Base-by-base conservation (phyloP, 768 basidiomycete genomes). In the Boletus vinaceobasis region DNA sequence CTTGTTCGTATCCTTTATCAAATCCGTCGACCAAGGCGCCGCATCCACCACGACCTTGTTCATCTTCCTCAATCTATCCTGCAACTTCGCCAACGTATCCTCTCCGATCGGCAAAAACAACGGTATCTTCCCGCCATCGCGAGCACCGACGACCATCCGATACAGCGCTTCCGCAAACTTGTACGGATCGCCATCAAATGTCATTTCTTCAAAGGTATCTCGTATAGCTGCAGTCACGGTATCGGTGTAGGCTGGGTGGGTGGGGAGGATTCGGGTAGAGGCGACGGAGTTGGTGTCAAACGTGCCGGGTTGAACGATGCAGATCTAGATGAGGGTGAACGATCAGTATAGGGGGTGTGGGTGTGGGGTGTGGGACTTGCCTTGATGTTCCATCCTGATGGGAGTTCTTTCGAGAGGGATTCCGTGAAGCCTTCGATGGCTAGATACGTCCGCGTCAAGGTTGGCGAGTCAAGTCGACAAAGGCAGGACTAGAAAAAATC, bases 311-410 rank as follows among this genome's bases (percentile, higher is more conserved):
- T 62, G 46, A 31, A 66, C 31, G 47, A 62, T 54, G 27, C 60
- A 55, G 19, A 60, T 54, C 56, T 62, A 31, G 17, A 36, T 17
- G 14, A 29, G 7, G 7, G 17, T 17, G 11, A 15, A 9, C 26
- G 27, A 21, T 37, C 27, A 33, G 6, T 21, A 7, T 17, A 5
- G 8, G n/a, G 5, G 1, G 21, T 19, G 14, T 17, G 5, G 1
- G 21, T 19, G 14, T 17, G 29, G 19, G 29, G 17, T 9, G 29
- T 9, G 29, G 13, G 31, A 39, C 60, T 35, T 35, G 48, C 51
- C 19, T 59, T 58, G 43, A 66, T 65, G 53, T 62, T 59, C 63
- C 60, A 65, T 17, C 55, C 52, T 3, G 29, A 32, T 2, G 35
- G 51, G 29, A 65, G 53, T 13, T 62, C 63, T 27, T 29, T 57